Conservation (phyloP, 257 asterid genomes). For the Solanum boliviense region DNA sequence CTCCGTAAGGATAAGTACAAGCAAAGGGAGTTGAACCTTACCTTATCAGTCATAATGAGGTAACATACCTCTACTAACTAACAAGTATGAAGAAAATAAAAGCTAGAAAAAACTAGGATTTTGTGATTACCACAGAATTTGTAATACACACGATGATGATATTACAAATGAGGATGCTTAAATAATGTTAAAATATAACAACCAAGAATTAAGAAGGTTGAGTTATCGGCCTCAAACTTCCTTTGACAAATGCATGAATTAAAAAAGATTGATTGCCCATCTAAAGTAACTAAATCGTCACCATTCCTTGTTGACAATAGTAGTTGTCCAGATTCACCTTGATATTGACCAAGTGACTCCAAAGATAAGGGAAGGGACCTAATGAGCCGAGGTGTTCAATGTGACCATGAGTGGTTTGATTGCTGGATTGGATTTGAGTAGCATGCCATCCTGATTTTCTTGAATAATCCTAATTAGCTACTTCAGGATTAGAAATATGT, state of each 20-base stretch:
- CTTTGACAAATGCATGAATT: too few relatives aligned
- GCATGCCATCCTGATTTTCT: too few relatives aligned
- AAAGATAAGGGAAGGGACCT: not conserved
- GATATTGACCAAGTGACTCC: too few relatives aligned
- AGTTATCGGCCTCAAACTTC: not conserved
- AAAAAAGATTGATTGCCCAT: not conserved
- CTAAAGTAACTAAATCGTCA: not conserved
- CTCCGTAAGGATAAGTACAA: not conserved
- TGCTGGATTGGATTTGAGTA: not conserved
- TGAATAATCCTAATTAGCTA: too few relatives aligned
- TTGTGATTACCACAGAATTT: not conserved
- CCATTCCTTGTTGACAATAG: not conserved
- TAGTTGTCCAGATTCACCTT: not conserved
- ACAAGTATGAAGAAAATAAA: not conserved
- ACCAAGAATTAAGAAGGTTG: not conserved
- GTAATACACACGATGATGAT: not conserved
- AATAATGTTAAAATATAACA: too few relatives aligned
- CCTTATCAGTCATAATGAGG: not conserved
- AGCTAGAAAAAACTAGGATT: too few relatives aligned
- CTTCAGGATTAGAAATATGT: too few relatives aligned
- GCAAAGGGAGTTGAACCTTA: not conserved
- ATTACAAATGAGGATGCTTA: not conserved
- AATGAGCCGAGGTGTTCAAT: not conserved
- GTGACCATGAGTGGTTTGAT: not conserved
- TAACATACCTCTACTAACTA: not conserved